Conservation (phyloP, 2,329 filamentous ascomycete species). For the Alternaria sp. region DNA sequence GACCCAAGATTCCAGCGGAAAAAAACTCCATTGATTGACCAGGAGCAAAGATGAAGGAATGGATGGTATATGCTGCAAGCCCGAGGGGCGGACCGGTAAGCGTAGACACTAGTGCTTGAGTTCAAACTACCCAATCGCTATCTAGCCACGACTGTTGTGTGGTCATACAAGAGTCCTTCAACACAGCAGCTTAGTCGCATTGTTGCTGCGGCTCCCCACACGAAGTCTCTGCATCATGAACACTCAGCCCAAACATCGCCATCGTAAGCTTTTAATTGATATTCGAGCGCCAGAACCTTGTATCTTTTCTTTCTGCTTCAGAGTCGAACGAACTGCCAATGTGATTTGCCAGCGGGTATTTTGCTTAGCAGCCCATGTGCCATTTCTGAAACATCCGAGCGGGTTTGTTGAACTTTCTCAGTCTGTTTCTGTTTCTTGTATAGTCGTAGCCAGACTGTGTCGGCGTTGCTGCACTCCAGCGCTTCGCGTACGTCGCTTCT, state of each 20-base stretch:
- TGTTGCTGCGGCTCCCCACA: background rate
- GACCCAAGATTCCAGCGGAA: no score
- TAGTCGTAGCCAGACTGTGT: slow-evolving; percentile 75
- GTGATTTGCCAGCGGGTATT: slow-evolving; percentile 16
- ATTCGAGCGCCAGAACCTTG: background rate
- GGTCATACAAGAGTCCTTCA: background rate
- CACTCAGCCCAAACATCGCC: background rate
- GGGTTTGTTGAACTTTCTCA: background rate
- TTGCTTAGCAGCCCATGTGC: background rate
- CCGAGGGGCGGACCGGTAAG: background rate
- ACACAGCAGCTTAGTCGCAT: background rate
- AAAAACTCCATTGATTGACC: background rate
- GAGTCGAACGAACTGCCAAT: slow-evolving; percentile 22
- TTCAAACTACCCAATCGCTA: background rate
- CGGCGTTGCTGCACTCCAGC: slow-evolving; percentile 71
- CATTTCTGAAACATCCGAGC: background rate
- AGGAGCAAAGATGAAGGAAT: background rate
- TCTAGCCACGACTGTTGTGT: background rate
- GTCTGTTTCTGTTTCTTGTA: slow-evolving; percentile 26
- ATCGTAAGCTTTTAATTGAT: background rate
- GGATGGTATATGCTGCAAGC: background rate
- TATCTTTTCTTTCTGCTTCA: background rate
- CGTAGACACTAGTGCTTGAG: background rate
- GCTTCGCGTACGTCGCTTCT: slow-evolving; percentile 62
- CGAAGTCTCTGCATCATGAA: background rate